Evolutionary conservation across 1,284 basidiomycete genomes (phyloP).

Genomic region (Apiotrichum brassicae): DNA sequence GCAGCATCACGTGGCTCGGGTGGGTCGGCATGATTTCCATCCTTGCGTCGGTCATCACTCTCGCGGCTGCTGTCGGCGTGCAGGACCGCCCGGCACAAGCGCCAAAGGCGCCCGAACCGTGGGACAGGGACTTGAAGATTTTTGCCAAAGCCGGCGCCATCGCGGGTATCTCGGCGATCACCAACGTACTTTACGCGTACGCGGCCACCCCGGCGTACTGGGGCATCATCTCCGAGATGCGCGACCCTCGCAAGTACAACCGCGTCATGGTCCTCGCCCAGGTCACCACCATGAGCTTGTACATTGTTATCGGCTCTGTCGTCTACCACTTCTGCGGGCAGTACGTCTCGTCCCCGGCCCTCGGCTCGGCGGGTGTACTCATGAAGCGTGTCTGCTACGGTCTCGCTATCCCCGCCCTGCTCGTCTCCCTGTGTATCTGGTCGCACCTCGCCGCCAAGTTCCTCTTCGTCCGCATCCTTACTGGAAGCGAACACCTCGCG

Average conservation of each 20-base stretch:
- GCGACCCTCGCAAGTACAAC: constrained; percentile 15
- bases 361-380: constrained; percentile 44
- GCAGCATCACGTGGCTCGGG: constrained; percentile 30
- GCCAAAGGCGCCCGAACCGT: constrained; percentile 27
- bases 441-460: constrained; percentile 14
- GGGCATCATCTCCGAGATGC: constrained; percentile 44
- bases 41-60: constrained; percentile 27
- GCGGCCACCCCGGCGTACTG: constrained; percentile 26
- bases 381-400: constrained; percentile 43
- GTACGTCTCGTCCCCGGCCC: constrained; percentile 46
- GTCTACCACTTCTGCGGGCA: constrained; percentile 36
- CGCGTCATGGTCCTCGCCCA: constrained; percentile 17
- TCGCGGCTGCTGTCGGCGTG: constrained; percentile 36
- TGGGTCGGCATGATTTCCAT: constrained; percentile 33
- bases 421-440: constrained; percentile 23
- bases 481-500: constrained; percentile 53
- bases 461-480: constrained; percentile 20
- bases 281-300: constrained; percentile 1
- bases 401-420: constrained; percentile 32
- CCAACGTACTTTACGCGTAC: constrained; percentile 26
- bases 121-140: constrained; percentile 30
- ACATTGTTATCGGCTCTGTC: constrained; percentile 21
- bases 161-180: constrained; percentile 27
- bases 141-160: constrained; percentile 23
- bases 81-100: constrained; percentile 37